These are phyloP conservation scores for Luffa aegyptiaca DNA, from an alignment of 306 rosid genomes.

Conservation along the genomic window DNA sequence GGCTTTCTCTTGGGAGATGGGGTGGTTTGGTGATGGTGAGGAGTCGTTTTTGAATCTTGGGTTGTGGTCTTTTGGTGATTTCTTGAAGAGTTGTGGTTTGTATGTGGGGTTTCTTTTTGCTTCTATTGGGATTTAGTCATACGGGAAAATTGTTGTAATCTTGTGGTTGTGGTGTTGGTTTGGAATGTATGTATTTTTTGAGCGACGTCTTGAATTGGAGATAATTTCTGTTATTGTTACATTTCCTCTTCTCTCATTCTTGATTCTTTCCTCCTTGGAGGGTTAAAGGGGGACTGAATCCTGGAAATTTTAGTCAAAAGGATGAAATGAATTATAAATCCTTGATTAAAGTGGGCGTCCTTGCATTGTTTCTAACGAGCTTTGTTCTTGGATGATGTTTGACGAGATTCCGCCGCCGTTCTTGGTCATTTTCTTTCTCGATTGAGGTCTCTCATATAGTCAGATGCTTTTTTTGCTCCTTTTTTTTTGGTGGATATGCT, in stretches of 20 bases:
- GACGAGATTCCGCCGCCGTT: neutral
- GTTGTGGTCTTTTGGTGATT: neutral
- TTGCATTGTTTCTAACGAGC: neutral
- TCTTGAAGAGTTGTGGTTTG: neutral
- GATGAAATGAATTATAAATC: neutral
- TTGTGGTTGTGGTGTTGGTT: neutral
- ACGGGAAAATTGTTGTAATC: neutral
- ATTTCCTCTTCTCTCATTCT: neutral
- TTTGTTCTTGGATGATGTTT: neutral
- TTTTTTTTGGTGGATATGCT: no score
- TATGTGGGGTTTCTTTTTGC: neutral
- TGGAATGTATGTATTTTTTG: neutral
- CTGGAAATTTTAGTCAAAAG: neutral
- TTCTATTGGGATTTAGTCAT: neutral
- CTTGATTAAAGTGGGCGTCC: neutral
- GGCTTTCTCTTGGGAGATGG: neutral
- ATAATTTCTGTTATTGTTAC: neutral
- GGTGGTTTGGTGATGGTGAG: neutral
- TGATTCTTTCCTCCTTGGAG: neutral
- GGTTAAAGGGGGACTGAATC: neutral
- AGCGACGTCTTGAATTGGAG: neutral
- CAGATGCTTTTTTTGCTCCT: no score
- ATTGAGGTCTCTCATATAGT: no score
- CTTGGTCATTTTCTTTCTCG: no score
- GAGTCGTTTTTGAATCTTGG: neutral